Evolutionary conservation across 2,329 filamentous ascomycete genomes (phyloP), one percentile per base, ranked within the genome.

Genomic region (Endothia cerciana): DNA sequence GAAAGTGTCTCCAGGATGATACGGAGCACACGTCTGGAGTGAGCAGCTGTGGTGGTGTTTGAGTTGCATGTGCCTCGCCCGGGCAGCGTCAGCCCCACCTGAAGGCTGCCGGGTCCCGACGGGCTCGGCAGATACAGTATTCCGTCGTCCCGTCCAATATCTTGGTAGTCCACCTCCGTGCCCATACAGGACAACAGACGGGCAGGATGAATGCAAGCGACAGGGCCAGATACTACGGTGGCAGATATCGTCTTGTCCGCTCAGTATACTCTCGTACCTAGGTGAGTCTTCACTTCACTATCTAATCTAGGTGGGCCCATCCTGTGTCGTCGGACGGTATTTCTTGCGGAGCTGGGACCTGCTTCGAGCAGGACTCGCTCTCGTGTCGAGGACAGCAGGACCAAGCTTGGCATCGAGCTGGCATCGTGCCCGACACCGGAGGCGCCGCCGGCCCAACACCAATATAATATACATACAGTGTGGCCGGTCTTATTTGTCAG

Each of bases 401-500:
- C 1, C 10, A 25, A 17, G 4, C 10, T 7, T 36, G 33, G 33
- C 33, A 36, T 36, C 33, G 33, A 36, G 33, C 33, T 36, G 33
- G 33, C 33, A 36, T 36, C 33, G 33, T 36, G 33, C 33, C 33
- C 33, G 33, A 36, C 33, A 36, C 33, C 10, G 33, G 33, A 10
- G 10, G 33, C 33, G 33, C 33, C 33, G 33, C 33, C 33, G 33
- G 33, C 33, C 10, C 33, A 36, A 10, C 33, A 36, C 6, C 33
- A 36, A 5, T 10, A 10, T 36, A n/a, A n/a, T n/a, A n/a, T n/a
- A n/a, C n/a, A 28, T 30, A 13, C 25, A 51, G 15, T n/a, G 15
- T 81, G 56, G 30, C n/a, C 17, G n/a, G n/a, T n/a, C 47, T 43
- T 87, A 81, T 82, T 92, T 93, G 77, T 93, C 91, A 74, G 85